phyloP scores from a whole-genome alignment of 2,329 filamentous ascomycete genomes.

The Colletotrichum sublineola region DNA sequence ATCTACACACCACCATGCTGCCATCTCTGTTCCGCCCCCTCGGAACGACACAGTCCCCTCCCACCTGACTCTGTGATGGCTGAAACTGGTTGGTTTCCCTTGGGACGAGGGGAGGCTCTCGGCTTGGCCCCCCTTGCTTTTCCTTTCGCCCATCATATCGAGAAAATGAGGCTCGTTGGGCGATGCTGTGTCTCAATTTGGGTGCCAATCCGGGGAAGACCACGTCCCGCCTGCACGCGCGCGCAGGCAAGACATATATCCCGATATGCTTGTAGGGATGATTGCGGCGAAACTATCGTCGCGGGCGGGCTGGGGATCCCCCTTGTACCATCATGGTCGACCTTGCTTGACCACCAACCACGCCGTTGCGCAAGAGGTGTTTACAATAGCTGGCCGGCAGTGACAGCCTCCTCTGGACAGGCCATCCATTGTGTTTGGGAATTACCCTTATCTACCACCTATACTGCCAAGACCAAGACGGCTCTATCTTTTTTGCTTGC shows the following conservation, averaged over 20 bases:
- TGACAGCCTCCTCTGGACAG: not conserved
- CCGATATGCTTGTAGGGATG: conserved; percentile 39
- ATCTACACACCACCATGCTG: conserved; percentile 22
- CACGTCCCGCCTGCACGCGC: conserved; percentile 20
- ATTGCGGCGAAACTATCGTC: conserved; percentile 19
- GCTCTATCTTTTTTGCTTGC: not conserved
- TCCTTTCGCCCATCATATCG: not conserved
- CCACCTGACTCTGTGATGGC: conserved; percentile 13
- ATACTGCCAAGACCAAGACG: not conserved
- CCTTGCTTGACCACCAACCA: conserved; percentile 7
- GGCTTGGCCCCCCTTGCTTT: conserved; percentile 5
- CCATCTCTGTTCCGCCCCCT: conserved; percentile 14
- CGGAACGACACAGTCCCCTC: conserved; percentile 7
- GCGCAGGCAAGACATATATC: conserved; percentile 23
- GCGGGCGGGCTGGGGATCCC: conserved; percentile 8
- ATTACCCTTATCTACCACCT: not conserved
- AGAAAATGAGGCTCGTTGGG: conserved; percentile 38
- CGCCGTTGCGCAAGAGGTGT: conserved; percentile 1
- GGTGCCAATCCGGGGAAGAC: conserved; percentile 37
- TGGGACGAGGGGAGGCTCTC: not conserved
- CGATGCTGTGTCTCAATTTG: conserved; percentile 34
- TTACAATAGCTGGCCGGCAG: not conserved
- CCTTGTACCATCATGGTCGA: conserved; percentile 1
- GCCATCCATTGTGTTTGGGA: not conserved
- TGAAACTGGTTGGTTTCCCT: conserved; percentile 17